A percentile compares a stretch with the other conserved stretches of the same genome.
Evolutionary conservation across 345 rosid genomes (phyloP).

Genomic region (Eucalyptus regnans): DNA sequence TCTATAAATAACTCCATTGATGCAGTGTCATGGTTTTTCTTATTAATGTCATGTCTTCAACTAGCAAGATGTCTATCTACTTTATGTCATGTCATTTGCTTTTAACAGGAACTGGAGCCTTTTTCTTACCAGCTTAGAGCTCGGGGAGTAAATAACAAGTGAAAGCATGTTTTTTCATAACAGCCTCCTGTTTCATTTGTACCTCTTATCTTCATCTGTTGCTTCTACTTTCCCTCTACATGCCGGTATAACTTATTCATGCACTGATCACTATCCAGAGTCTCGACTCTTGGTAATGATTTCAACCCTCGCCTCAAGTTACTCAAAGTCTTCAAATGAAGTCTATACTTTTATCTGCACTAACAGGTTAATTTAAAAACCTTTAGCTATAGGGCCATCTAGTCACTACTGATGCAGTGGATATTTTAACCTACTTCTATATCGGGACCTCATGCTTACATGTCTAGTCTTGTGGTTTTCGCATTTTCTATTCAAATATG

Average conservation of each 20-base stretch:
- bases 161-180: neutral
- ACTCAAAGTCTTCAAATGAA: neutral
- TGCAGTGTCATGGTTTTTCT: neutral
- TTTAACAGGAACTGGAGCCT: neutral
- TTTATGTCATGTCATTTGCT: neutral
- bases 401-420: neutral
- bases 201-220: neutral
- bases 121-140: neutral
- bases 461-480: neutral
- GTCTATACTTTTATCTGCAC: neutral
- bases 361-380: neutral
- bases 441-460: neutral
- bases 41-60: neutral
- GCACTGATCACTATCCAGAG: neutral
- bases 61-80: neutral
- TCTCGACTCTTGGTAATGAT: neutral
- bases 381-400: neutral
- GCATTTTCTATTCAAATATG: neutral
- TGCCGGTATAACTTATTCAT: neutral
- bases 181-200: neutral
- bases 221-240: neutral
- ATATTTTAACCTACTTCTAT: neutral
- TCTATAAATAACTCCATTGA: neutral
- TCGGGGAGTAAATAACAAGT: neutral
- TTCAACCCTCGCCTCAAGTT: neutral